Conservation (phyloP, 169 alveolate species). For the Babesia sp. region DNA sequence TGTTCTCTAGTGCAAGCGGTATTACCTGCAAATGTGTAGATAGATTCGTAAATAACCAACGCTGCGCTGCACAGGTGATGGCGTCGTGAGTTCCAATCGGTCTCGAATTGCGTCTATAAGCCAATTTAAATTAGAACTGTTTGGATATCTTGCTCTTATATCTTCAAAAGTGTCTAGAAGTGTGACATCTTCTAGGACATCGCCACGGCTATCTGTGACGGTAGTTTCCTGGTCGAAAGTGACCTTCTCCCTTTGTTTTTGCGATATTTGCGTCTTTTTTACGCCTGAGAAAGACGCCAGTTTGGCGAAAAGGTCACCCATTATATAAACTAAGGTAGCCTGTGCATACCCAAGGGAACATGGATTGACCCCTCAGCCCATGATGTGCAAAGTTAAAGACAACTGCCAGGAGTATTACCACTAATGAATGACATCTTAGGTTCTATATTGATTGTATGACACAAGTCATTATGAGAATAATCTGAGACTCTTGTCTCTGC, state of each 20-base stretch:
- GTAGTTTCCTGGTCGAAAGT: conserved; percentile 28
- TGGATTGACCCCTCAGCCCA: too few species aligned
- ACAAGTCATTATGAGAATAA: conserved; percentile 16
- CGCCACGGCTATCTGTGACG: conserved; percentile 43
- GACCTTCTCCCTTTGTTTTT: conserved; percentile 18
- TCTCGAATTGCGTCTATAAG: not conserved
- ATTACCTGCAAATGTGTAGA: conserved; percentile 44
- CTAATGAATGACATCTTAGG: too few species aligned
- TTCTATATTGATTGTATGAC: too few species aligned
- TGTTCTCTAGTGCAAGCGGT: conserved; percentile 69
- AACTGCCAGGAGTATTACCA: too few species aligned
- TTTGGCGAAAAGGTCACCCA: conserved; percentile 38
- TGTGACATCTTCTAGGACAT: not conserved
- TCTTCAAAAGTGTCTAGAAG: conserved; percentile 9
- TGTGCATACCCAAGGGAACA: too few species aligned
- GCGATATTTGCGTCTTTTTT: conserved; percentile 9
- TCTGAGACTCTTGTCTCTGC: conserved; percentile 55
- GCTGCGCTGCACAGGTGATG: conserved; percentile 37
- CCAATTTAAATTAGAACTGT: conserved; percentile 16
- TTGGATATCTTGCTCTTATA: conserved; percentile 1
- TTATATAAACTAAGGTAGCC: too few species aligned
- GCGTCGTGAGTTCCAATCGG: conserved; percentile 8
- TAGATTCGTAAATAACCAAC: not conserved
- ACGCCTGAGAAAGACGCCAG: conserved; percentile 31
- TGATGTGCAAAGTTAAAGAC: too few species aligned